Evolutionary conservation across 441 rosid species (phyloP).

Genomic region (Francoa sonchifolia): DNA sequence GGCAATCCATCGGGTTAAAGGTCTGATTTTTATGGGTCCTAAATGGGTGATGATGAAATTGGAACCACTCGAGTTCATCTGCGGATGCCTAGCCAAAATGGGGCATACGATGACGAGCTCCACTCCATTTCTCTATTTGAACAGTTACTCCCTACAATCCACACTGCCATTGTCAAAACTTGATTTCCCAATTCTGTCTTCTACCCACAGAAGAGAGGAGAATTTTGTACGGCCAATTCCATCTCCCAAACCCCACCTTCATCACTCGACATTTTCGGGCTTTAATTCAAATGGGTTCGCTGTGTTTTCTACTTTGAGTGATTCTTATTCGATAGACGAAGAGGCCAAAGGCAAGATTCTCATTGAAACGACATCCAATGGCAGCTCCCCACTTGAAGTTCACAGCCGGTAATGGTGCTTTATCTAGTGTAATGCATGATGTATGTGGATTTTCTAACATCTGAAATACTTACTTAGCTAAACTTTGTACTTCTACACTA

Average conservation of each 20-base stretch:
- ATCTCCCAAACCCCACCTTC: constrained; percentile 12
- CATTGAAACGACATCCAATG: constrained; percentile 4
- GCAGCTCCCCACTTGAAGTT: constrained; percentile 14
- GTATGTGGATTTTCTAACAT: background rate
- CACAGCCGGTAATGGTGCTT: constrained; percentile 28
- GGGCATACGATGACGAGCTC: too few relatives aligned
- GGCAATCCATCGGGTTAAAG: too few relatives aligned
- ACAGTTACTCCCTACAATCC: too few relatives aligned
- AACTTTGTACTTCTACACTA: too few relatives aligned
- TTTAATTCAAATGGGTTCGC: constrained; percentile 12
- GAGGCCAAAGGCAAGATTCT: constrained; percentile 9
- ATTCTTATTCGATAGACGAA: constrained; percentile 8
- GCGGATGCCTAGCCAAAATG: too few relatives aligned
- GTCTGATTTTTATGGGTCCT: too few relatives aligned
- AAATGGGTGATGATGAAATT: too few relatives aligned
- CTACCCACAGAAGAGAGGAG: constrained; percentile 5
- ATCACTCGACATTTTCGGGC: constrained; percentile 13
- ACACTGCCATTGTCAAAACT: constrained; percentile 18
- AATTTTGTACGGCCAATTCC: constrained; percentile 5
- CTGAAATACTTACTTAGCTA: too few relatives aligned
- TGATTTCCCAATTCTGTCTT: constrained; percentile 9
- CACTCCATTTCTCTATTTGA: too few relatives aligned
- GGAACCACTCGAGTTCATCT: too few relatives aligned
- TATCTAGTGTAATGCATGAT: background rate
- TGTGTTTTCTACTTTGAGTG: constrained; percentile 13